Evolutionary conservation across 495 filamentous ascomycete species (phyloP).

Genomic region (Podospora anserina): DNA sequence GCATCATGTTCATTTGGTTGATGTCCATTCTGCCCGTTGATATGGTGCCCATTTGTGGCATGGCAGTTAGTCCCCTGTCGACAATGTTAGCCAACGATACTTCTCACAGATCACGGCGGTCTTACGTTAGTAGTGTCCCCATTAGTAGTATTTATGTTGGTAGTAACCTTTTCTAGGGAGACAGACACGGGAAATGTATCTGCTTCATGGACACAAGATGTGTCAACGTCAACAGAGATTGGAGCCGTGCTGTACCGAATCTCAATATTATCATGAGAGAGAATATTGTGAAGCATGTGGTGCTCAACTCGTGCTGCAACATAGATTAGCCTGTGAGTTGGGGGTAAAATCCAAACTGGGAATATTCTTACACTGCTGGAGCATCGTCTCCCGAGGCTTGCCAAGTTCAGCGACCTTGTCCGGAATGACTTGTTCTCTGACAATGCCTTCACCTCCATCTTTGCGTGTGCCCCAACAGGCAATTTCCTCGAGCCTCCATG

Average conservation of each 20-base stretch:
- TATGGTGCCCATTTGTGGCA: background rate
- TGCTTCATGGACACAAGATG: slow-evolving; percentile 38
- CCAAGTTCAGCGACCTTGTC: slow-evolving; percentile 23
- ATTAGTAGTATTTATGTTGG: slow-evolving; percentile 36
- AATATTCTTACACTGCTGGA: slow-evolving; percentile 18
- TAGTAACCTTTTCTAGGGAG: background rate
- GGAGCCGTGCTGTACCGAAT: slow-evolving; percentile 52
- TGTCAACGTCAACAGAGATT: slow-evolving; percentile 44
- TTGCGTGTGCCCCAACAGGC: slow-evolving; percentile 16
- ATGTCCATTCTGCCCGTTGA: background rate
- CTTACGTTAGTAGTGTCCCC: slow-evolving; percentile 41
- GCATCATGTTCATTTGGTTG: background rate
- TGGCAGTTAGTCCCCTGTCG: background rate
- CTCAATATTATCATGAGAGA: slow-evolving; percentile 30
- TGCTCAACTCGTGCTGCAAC: slow-evolving; percentile 39
- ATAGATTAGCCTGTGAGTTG: slow-evolving; percentile 38
- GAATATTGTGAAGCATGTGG: slow-evolving; percentile 39
- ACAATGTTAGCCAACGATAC: background rate
- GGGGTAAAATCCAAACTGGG: background rate
- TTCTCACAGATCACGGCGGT: slow-evolving; percentile 34
- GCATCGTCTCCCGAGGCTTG: slow-evolving; percentile 16
- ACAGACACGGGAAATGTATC: slow-evolving; percentile 53
- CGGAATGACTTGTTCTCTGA: slow-evolving; percentile 20
- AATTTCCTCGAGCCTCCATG: slow-evolving; percentile 26
- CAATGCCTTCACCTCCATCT: slow-evolving; percentile 19